These are phyloP conservation scores for Linnemannia elongata DNA, from an alignment of 192 early-diverging fungal species.

Conservation along the genomic window DNA sequence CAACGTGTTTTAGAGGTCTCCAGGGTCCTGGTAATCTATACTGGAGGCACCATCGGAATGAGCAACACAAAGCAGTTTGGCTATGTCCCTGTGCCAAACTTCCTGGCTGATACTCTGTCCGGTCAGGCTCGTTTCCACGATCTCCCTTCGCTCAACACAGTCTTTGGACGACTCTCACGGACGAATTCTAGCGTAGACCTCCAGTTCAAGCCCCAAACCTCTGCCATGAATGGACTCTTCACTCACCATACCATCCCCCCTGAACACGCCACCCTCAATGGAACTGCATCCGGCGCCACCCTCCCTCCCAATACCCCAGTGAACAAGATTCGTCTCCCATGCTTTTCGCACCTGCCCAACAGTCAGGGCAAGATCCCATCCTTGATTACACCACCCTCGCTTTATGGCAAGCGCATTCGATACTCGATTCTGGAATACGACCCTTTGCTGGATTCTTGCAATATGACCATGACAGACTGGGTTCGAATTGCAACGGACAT, in stretches of 20 bases:
- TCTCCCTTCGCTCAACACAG: constrained; percentile 56
- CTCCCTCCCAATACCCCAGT: constrained; percentile 44
- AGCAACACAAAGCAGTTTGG: constrained; percentile 76
- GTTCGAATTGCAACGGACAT: constrained; percentile 96
- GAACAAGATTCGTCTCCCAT: constrained; percentile 44
- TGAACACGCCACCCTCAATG: constrained; percentile 39
- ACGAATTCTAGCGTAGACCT: constrained; percentile 41
- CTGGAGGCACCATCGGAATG: constrained; percentile 97
- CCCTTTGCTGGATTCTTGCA: constrained; percentile 94
- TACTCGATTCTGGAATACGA: constrained; percentile 98
- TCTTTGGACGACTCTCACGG: constrained; percentile 50
- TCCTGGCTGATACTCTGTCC: constrained; percentile 82
- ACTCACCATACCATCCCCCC: constrained; percentile 47
- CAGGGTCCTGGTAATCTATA: constrained; percentile 91
- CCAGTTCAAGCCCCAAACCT: constrained; percentile 15
- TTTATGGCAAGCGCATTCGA: constrained; percentile 92
- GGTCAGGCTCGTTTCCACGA: constrained; percentile 89
- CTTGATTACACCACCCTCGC: constrained; percentile 87
- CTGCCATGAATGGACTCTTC: constrained; percentile 42
- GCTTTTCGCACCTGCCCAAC: constrained; percentile 48
- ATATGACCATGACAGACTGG: constrained; percentile 96
- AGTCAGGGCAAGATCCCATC: constrained; percentile 63
- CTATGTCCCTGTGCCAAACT: constrained; percentile 85
- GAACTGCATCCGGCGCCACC: constrained; percentile 34
- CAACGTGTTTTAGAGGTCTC: constrained; percentile 71